Base-by-base conservation (phyloP, 495 filamentous ascomycete genomes). In the Articulospora tetracladia region DNA sequence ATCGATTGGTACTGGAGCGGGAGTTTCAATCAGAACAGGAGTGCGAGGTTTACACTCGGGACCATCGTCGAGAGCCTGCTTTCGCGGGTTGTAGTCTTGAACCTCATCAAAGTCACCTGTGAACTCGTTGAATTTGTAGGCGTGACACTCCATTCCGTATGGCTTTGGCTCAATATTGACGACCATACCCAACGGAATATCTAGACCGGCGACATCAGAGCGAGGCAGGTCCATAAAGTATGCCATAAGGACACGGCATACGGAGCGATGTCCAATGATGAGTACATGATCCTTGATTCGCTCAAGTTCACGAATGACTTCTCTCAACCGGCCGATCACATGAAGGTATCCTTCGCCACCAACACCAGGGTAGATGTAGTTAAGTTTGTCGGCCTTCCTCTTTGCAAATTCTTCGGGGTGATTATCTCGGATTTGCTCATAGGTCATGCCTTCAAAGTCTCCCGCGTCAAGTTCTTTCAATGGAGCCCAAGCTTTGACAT, bases 401-500 rank as follows among this genome's bases (percentile, higher is more conserved):
- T 84, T 80, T 23, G 76, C 77, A 67, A 86, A 98, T 68, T 98
- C 91, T 25, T 91, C 87, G 0, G 85, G 85, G 66, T 86, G 87
- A 57, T 83, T 78, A 8, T 79, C 71, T 62, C 83, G 85, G 60
- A 98, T 97, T 65, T 96, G 90, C 2, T 89, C 84, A 68, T 98
- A 98, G 1, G 93, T 97, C 79, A 96, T 80, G 30, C 94, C 93
- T 72, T 98, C 94, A 78, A 96, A 94, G 39, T 79, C 80, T 17
- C 94, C 94, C 1, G 93, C 89, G 67, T 97, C 90, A 39, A 98
- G 86, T 69, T 98, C 94, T 66, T 98, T 95, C 17, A 98, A 84
- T 92, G 97, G 97, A 65, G 90, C 90, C 91, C 96, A 97, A 65
- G 95, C 86, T 77, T 98, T 98, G 67, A 93, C 84, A 63, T 98